phyloP scores from a whole-genome alignment of 208 protist genomes.

The Entamoeba invadens region DNA sequence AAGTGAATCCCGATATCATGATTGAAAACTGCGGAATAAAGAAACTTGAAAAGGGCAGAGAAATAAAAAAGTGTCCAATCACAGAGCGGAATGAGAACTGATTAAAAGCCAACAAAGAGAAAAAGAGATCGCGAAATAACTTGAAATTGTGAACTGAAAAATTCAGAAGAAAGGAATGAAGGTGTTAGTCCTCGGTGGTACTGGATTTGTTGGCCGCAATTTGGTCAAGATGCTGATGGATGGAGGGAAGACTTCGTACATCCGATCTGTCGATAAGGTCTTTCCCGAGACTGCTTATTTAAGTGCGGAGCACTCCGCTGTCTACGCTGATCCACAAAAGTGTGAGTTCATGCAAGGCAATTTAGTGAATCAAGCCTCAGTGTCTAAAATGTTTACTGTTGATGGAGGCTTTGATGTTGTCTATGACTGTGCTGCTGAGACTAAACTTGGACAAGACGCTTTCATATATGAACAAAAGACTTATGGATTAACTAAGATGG shows the following conservation, averaged over 20 bases:
- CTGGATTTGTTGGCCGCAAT: slow-evolving; percentile 67
- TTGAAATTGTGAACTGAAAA: neutral
- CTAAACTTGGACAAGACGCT: slow-evolving; percentile 47
- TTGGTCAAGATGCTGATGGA: slow-evolving; percentile 57
- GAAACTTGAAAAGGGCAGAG: too few species aligned
- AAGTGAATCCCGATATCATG: too few species aligned
- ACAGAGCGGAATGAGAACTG: too few species aligned
- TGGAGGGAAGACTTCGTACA: slow-evolving; percentile 30
- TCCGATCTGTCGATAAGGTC: slow-evolving; percentile 53
- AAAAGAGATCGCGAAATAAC: too few species aligned
- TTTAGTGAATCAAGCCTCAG: slow-evolving; percentile 28
- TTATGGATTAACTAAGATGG: slow-evolving; percentile 45
- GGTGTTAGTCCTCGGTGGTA: slow-evolving; percentile 47
- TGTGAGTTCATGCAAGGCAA: slow-evolving; percentile 58
- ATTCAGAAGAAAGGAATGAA: neutral
- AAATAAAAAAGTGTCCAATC: too few species aligned
- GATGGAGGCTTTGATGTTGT: slow-evolving; percentile 52
- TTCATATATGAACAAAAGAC: slow-evolving; percentile 55
- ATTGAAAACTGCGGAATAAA: too few species aligned
- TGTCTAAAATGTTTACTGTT: slow-evolving; percentile 50
- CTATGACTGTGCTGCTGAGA: slow-evolving; percentile 63
- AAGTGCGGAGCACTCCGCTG: slow-evolving; percentile 24
- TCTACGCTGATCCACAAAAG: slow-evolving; percentile 35
- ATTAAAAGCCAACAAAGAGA: too few species aligned
- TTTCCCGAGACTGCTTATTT: slow-evolving; percentile 46